A percentile compares a stretch with the other conserved stretches of the same genome.
Conservation (phyloP, 2,329 filamentous ascomycete species). For the Taxawa tesnikishii region DNA sequence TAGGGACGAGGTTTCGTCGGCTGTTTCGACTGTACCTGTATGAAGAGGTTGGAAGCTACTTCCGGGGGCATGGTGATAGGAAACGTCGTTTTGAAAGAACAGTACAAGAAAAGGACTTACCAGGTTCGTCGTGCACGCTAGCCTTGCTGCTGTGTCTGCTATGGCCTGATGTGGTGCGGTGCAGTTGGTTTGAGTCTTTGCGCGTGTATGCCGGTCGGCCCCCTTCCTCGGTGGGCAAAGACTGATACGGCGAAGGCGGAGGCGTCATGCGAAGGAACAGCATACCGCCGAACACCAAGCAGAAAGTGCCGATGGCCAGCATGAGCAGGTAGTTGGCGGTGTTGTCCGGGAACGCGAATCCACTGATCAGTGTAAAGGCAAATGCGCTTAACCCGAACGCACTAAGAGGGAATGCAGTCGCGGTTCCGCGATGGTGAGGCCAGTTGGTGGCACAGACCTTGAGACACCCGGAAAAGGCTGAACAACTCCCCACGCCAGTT, state of each 20-base stretch:
- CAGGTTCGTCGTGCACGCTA: conserved; percentile 42
- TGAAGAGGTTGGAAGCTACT: conserved; percentile 6
- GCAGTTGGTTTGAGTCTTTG: conserved; percentile 30
- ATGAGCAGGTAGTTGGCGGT: conserved; percentile 72
- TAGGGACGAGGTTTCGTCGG: conserved; percentile 70
- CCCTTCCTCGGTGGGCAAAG: conserved; percentile 39
- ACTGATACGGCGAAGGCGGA: conserved; percentile 42
- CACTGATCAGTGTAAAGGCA: conserved; percentile 78
- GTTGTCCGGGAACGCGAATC: conserved; percentile 67
- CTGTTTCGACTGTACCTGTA: conserved; percentile 22
- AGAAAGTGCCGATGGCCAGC: conserved; percentile 66
- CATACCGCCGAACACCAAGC: conserved; percentile 62
- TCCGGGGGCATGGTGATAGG: conserved; percentile 1
- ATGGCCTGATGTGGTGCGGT: conserved; percentile 34
- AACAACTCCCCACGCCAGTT: conserved; percentile 78
- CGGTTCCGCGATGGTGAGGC: conserved; percentile 80
- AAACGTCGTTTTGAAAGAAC: not conserved
- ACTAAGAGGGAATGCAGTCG: conserved; percentile 84
- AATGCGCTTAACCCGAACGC: conserved; percentile 93
- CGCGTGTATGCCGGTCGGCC: conserved; percentile 28
- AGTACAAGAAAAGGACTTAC: conserved; percentile 37
- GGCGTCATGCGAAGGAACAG: conserved; percentile 74
- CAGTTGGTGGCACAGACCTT: conserved; percentile 83
- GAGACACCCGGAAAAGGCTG: conserved; percentile 78
- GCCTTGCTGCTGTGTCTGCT: conserved; percentile 27